These are phyloP conservation scores for Ceriops decandra DNA, from an alignment of 345 rosid genomes.

Conservation along the genomic window DNA sequence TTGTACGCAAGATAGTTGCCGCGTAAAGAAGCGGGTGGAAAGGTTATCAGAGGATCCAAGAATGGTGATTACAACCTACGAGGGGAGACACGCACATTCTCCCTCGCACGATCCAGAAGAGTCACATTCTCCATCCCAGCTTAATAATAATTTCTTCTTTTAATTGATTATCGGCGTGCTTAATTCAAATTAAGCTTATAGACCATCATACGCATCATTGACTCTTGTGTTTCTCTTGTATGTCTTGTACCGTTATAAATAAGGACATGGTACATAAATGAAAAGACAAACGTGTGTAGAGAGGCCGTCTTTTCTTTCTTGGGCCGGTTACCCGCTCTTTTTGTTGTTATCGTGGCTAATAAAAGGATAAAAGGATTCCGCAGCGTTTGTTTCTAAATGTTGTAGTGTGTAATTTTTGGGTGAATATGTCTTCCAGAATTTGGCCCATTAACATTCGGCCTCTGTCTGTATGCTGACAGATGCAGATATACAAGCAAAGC, in stretches of 20 bases:
- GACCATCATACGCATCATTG: background rate
- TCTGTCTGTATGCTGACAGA: too few relatives aligned
- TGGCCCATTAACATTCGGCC: too few relatives aligned
- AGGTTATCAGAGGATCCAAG: conserved; percentile 96
- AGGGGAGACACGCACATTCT: conserved; percentile 87
- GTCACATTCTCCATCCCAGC: conserved; percentile 40
- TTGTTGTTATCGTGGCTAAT: background rate
- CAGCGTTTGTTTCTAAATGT: background rate
- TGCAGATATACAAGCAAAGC: too few relatives aligned
- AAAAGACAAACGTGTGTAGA: background rate
- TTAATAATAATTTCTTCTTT: conserved; percentile 62
- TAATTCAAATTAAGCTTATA: background rate
- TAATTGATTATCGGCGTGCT: conserved; percentile 13
- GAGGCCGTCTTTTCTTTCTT: background rate
- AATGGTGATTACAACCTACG: conserved; percentile 98
- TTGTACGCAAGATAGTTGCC: conserved; percentile 87
- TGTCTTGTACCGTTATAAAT: background rate
- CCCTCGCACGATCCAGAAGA: conserved; percentile 75
- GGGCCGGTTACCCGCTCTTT: background rate
- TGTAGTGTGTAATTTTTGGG: too few relatives aligned
- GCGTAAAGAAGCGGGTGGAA: conserved; percentile 95
- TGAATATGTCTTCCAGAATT: too few relatives aligned
- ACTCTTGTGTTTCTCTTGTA: background rate
- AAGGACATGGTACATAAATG: background rate
- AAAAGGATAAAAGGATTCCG: background rate